Base-by-base conservation (phyloP, 495 filamentous ascomycete genomes). In the Neurospora tetraspora region DNA sequence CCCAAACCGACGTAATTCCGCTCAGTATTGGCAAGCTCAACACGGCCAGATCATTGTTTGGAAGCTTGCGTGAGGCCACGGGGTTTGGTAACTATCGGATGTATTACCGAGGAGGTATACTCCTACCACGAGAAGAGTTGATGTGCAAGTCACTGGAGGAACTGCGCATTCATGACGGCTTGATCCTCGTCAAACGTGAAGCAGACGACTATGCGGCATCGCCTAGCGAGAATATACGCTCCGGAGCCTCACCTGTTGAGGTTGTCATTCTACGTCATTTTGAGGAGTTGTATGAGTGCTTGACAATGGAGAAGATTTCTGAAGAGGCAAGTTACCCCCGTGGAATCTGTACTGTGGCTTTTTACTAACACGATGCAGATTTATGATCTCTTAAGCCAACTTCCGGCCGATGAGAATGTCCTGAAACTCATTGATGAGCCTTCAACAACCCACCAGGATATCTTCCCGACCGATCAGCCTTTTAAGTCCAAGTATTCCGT, bases 261-360 rank as follows among this genome's bases (percentile, higher is more conserved):
- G 83, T 85, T 16, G 92, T 94, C 73, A 89, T 98, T 27, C 81
- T 97, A 71, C 88, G 90, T 71, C 93, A 97, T 80, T 97, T 97
- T 78, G 88, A 93, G 71, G 89, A 94, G 71, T 81, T 99, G 10
- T 97, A 95, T 84, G 87, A 89, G 20, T 90, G 95, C 75, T 86
- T 99, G 43, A 88, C 88, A 70, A 88, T 96, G 78, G 87, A 93
- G 73, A 86, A 85, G 53, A 81, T 96, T 18, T 89, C 91, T n/a
- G 83, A 86, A 75, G 88, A 90, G 80, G 89, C 93, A 83, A 73
- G 80, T 73, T 68, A 47, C 6, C 11, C 5, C 12, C 61, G 3
- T 34, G 38, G 70, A 27, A 38, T 27, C 9, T 65, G 34, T 34
- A 68, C 39, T 37, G 5, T 68, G 8, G 34, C 1, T 38, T 23